Conservation (phyloP, 192 early-diverging fungal genomes). For the Funneliformis geosporum region DNA sequence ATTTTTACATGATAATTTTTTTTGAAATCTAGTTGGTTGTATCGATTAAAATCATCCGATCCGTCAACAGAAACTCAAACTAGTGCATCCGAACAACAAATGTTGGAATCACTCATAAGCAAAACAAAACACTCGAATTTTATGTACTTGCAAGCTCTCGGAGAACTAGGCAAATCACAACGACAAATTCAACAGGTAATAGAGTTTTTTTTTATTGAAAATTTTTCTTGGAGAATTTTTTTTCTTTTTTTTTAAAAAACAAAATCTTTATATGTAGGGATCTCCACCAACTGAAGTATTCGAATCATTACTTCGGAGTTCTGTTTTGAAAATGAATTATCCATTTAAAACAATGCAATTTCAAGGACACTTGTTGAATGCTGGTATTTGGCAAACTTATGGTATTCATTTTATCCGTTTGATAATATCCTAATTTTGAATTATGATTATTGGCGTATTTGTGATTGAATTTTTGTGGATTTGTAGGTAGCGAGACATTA, state of each 20-base stretch:
- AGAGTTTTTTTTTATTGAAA: neutral
- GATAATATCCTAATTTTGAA: neutral
- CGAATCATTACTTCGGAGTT: slow-evolving; percentile 28
- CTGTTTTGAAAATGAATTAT: slow-evolving; percentile 22
- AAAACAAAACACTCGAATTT: slow-evolving; percentile 29
- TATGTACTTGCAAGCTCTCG: slow-evolving; percentile 14
- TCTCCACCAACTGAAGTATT: slow-evolving; percentile 23
- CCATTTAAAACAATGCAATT: slow-evolving; percentile 2
- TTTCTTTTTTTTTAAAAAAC: neutral
- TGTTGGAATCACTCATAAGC: slow-evolving; percentile 29
- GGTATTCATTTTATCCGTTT: neutral
- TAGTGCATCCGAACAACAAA: slow-evolving; percentile 25
- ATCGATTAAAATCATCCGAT: slow-evolving; percentile 28
- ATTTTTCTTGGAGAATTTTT: neutral
- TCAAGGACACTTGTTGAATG: slow-evolving; percentile 22
- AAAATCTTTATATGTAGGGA: neutral
- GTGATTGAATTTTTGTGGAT: neutral
- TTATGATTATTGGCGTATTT: neutral
- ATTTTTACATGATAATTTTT: neutral
- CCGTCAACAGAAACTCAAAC: neutral
- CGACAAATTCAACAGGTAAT: slow-evolving; percentile 24
- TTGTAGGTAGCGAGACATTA: neutral
- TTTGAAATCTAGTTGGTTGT: slow-evolving; percentile 28
- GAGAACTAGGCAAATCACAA: slow-evolving; percentile 31
- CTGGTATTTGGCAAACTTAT: slow-evolving; percentile 27